Base-by-base conservation (phyloP, 73 alveolate species). In the Paramecium tetraurelia region DNA sequence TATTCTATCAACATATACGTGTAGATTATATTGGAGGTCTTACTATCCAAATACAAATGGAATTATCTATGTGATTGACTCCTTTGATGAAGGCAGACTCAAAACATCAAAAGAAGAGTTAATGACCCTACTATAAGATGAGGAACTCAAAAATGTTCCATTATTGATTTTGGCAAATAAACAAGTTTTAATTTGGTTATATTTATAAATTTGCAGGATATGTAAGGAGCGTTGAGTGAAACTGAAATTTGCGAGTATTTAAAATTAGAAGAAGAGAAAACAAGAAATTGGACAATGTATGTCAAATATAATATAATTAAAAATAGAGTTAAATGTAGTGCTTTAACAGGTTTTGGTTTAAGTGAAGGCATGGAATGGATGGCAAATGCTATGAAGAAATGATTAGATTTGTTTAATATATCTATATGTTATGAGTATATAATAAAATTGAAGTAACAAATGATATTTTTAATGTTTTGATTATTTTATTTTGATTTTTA, bases 91-190 rank as follows among this genome's bases (percentile, higher is more conserved):
- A 94, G 99, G 96, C 27, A 96, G 99, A 86, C 90, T 97, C 21
- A 98, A 97, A 58, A 92, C 95, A 6, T 96, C 99, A 7, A 95
- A 96, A 87, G 96, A 97, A 88, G 99, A 96, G 85, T 95, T 97
- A 69, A 35, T 24, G 11, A 33, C 27, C 87, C 58, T 38, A 33
- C 63, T 80, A 35, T 80, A 97, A 92, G 99, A 96, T 69, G 99
- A 97, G 80, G 99, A 97, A 75, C 89, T 97, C 35, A 97, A 96
- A 93, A 98, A 98, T n/a, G 99, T 96, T 24, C 99, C 99, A 31
- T 93, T 97, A 71, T 93, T 97, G 59, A 95, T 97, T 44, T 92
- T 97, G 57, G 99, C 99, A 29, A 97, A 97, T 88, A 97, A 97
- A 93, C 95, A 97, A 80, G 94, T 89, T 31, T 40, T 22, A 43